Conservation (phyloP, 495 filamentous ascomycete genomes). For the Rhypophila decipiens region DNA sequence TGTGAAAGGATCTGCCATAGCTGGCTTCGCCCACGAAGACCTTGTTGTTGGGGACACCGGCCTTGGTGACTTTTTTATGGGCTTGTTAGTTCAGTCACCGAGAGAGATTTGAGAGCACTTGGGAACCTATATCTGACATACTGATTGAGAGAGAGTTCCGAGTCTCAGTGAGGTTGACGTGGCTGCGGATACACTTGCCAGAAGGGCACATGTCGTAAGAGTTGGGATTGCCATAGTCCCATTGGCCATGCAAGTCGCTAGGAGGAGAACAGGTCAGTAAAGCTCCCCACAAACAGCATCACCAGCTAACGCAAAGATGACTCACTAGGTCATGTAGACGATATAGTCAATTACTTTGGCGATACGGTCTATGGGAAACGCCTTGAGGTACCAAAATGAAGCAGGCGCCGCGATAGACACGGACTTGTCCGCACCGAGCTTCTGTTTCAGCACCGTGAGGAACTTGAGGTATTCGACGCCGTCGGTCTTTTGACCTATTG, state of each 20-base stretch:
- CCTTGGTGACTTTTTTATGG: constrained; percentile 50
- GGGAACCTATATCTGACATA: too few species aligned
- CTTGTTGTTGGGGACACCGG: constrained; percentile 35
- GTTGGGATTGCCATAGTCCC: too few species aligned
- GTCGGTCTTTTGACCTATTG: constrained; percentile 11
- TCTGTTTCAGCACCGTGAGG: constrained; percentile 8
- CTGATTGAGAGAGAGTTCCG: constrained; percentile 16
- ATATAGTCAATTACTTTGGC: constrained; percentile 24
- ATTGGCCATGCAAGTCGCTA: constrained; percentile 20
- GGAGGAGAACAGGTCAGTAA: too few species aligned
- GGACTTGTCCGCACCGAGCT: constrained; percentile 12
- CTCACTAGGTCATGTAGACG: constrained; percentile 27
- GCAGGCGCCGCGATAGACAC: constrained; percentile 24
- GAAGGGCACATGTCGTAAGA: constrained; percentile 21
- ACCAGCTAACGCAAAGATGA: too few species aligned
- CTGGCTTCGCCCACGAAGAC: constrained; percentile 34
- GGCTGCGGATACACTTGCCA: constrained; percentile 30
- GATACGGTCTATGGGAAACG: constrained; percentile 24
- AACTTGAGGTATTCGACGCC: constrained; percentile 18
- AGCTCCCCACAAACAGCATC: too few species aligned
- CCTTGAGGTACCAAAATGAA: constrained; percentile 24
- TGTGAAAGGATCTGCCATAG: constrained; percentile 35
- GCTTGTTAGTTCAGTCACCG: too few species aligned
- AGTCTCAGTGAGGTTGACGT: constrained; percentile 41
- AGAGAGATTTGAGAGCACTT: too few species aligned